A percentile compares a stretch with the other conserved stretches of the same genome.
phyloP scores from a whole-genome alignment of 2,329 filamentous ascomycete species.

The Hansfordia pulvinata region DNA sequence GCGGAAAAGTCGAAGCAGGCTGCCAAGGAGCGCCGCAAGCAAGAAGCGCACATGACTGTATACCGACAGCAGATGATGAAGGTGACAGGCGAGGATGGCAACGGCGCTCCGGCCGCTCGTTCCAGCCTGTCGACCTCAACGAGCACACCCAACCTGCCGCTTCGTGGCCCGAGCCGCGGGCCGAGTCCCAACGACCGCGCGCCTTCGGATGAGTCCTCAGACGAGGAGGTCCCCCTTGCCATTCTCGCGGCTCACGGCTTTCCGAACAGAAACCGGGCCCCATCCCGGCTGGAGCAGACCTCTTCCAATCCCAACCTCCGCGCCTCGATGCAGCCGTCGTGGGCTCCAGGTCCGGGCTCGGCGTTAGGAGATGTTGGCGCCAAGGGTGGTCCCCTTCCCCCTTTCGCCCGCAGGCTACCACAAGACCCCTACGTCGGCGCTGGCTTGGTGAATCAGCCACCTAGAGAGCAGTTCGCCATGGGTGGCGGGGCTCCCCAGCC shows the following conservation, averaged over 20 bases:
- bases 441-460: conserved; percentile 55
- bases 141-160: conserved; percentile 47
- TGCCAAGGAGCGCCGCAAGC: conserved; percentile 67
- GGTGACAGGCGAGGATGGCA: conserved; percentile 61
- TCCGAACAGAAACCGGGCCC: conserved; percentile 63
- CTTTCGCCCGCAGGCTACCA: conserved; percentile 71
- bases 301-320: conserved; percentile 62
- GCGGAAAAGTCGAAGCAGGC: conserved; percentile 59
- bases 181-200: conserved; percentile 20
- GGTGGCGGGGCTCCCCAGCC: conserved; percentile 36
- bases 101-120: conserved; percentile 31
- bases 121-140: conserved; percentile 40
- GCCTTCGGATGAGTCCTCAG: conserved; percentile 47
- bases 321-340: conserved; percentile 31
- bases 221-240: conserved; percentile 77
- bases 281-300: conserved; percentile 49
- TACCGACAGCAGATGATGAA: conserved; percentile 97
- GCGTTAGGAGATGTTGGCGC: conserved; percentile 35
- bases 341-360: conserved; percentile 41
- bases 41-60: conserved; percentile 79
- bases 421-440: conserved; percentile 77
- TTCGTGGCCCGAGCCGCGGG: conserved; percentile 15
- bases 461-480: conserved; percentile 63
- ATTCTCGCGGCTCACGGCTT: conserved; percentile 86
- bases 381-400: conserved; percentile 46